A percentile compares a stretch with the other conserved stretches of the same genome.
phyloP scores from a whole-genome alignment of 2,329 filamentous ascomycete species.

The Scorias spongiosa region DNA sequence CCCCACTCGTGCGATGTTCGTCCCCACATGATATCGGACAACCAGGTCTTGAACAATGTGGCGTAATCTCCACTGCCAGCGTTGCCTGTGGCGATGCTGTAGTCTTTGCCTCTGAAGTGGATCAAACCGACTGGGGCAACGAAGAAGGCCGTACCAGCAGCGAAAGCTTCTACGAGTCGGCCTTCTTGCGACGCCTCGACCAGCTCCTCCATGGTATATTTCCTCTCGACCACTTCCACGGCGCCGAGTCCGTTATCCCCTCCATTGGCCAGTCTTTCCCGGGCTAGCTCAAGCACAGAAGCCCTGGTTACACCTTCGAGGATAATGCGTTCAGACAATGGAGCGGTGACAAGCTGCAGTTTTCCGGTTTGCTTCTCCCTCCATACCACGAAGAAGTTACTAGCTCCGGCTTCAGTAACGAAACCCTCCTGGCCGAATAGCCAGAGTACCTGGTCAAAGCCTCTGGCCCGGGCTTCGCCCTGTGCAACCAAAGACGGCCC shows the following conservation, averaged over 20 bases:
- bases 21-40: constrained; percentile 36
- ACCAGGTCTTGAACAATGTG: constrained; percentile 28
- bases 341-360: constrained; percentile 65
- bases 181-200: constrained; percentile 58
- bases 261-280: constrained; percentile 37
- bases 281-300: constrained; percentile 59
- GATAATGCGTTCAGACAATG: constrained; percentile 68
- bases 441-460: constrained; percentile 90
- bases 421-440: constrained; percentile 62
- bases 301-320: constrained; percentile 77
- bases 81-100: constrained; percentile 25
- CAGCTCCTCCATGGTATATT: constrained; percentile 69
- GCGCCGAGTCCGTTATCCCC: constrained; percentile 20
- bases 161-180: constrained; percentile 69
- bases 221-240: constrained; percentile 61
- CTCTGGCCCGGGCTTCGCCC: constrained; percentile 52
- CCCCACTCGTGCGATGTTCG: constrained; percentile 33
- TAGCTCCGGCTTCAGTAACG: constrained; percentile 83
- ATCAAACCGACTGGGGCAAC: constrained; percentile 31
- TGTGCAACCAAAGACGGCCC: constrained; percentile 70
- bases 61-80: constrained; percentile 29
- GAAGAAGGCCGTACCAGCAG: constrained; percentile 62
- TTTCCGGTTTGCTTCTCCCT: constrained; percentile 43
- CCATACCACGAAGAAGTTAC: constrained; percentile 85
- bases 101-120: constrained; percentile 29